phyloP scores from a whole-genome alignment of 805 yeast species.

The Ogataea degrootiae region DNA sequence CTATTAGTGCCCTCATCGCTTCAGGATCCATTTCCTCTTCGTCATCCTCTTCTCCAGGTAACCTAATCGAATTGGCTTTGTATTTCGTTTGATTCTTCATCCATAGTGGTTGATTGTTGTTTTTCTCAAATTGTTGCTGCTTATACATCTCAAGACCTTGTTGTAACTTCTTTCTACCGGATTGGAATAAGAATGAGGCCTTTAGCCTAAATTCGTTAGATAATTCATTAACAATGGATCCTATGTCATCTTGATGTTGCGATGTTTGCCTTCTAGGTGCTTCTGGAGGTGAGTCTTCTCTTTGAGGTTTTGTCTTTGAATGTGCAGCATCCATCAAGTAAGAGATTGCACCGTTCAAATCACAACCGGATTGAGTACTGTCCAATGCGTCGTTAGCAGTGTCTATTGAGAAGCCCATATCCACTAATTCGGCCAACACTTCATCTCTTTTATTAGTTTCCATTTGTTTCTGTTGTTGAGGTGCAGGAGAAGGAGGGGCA shows the following conservation, averaged over 20 bases:
- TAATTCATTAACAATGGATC: conserved; percentile 43
- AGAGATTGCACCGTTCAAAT: conserved; percentile 62
- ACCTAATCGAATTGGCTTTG: conserved; percentile 33
- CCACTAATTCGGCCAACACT: conserved; percentile 63
- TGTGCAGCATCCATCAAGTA: conserved; percentile 60
- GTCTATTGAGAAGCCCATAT: conserved; percentile 71
- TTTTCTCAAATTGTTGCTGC: conserved; percentile 26
- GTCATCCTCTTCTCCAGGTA: conserved; percentile 38
- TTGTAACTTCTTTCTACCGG: conserved; percentile 56
- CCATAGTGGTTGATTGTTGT: conserved; percentile 60
- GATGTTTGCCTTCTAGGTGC: neutral
- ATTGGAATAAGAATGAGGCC: conserved; percentile 54
- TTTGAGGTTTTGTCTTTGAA: conserved; percentile 20
- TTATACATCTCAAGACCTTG: conserved; percentile 60
- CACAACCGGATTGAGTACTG: conserved; percentile 45
- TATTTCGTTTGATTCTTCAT: conserved; percentile 56
- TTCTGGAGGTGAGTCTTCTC: conserved; percentile 1
- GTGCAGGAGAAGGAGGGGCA: neutral
- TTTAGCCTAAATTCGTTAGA: conserved; percentile 53
- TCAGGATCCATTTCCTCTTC: conserved; percentile 39
- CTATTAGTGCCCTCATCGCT: conserved; percentile 36
- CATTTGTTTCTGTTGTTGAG: neutral
- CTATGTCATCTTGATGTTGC: conserved; percentile 29
- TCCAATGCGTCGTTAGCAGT: conserved; percentile 57
- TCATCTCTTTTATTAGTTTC: conserved; percentile 33